phyloP scores from a whole-genome alignment of 2,329 filamentous ascomycete genomes.

The Claviceps citrina region DNA sequence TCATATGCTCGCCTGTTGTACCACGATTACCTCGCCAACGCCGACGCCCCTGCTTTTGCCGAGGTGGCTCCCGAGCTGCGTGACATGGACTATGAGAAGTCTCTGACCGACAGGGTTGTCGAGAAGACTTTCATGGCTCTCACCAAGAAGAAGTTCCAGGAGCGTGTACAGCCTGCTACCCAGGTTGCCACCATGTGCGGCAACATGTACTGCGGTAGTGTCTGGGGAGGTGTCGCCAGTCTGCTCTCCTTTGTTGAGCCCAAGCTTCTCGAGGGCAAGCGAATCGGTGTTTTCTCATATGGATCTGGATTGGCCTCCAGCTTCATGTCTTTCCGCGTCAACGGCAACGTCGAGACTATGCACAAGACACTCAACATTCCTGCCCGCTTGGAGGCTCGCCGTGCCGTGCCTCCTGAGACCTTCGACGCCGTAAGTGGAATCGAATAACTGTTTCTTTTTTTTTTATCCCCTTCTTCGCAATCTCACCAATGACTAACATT shows the following conservation, averaged over 20 bases:
- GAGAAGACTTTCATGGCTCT: conserved; percentile 79
- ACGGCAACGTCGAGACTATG: conserved; percentile 54
- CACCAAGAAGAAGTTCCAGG: conserved; percentile 70
- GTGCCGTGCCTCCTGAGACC: conserved; percentile 50
- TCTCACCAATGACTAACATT: conserved; percentile 9
- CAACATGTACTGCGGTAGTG: conserved; percentile 54
- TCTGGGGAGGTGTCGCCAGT: conserved; percentile 62
- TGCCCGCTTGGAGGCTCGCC: conserved; percentile 49
- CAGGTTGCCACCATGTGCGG: conserved; percentile 64
- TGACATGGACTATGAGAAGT: conserved; percentile 65
- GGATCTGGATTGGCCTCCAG: conserved; percentile 59
- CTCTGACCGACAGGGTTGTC: conserved; percentile 63
- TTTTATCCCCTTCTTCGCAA: neutral
- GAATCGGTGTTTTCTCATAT: conserved; percentile 64
- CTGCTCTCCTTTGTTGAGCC: conserved; percentile 50
- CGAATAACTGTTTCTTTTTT: neutral
- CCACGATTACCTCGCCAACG: conserved; percentile 66
- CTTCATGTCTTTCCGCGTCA: conserved; percentile 59
- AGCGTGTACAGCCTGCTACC: conserved; percentile 58
- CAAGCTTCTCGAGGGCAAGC: conserved; percentile 52
- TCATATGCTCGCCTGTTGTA: conserved; percentile 72
- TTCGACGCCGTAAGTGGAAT: conserved; percentile 48
- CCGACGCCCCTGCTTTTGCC: conserved; percentile 50
- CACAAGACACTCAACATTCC: conserved; percentile 54
- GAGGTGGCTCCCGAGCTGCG: conserved; percentile 63